Base-by-base conservation (phyloP, 306 rosid genomes). In the Coriaria nepalensis region DNA sequence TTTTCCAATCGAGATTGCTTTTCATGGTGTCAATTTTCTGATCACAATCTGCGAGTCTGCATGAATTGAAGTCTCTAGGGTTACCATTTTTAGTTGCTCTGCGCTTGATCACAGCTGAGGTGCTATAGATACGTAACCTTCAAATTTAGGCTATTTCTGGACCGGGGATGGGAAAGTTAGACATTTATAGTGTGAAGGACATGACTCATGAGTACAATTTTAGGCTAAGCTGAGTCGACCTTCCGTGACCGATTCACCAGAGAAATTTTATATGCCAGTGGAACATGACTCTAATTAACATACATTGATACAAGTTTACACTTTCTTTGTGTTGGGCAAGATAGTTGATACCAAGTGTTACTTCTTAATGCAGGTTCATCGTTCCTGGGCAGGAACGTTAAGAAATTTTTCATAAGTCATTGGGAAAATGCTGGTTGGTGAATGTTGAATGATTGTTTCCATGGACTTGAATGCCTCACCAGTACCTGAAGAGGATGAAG, bases 381-480 rank as follows among this genome's bases (percentile, higher is more conserved):
- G 11, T 53, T 49, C 13, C 6, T 8, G 10, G 52, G 43, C 41
- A 43, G 54, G 65, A 48, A 67, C 33, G 45, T 55, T 59, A 61
- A 14, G 36, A 56, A 42, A 33, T 37, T 39, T 60, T 48, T 53
- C 37, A n/a, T n/a, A n/a, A 50, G 36, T 63, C 59, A 67, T 47
- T 36, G 35, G 39, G 68, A 38, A 47, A 68, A 81, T 82, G 81
- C 70, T 62, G 72, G 35, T 66, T 53, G 52, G 55, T 59, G 55
- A 71, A 60, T 76, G 80, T 78, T 86, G 88, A 74, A 78, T 78
- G 93, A 75, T 80, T 63, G 88, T 59, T 71, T 71, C 93, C 58
- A 92, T 92, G 98, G 98, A 92, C 81, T 85, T 92, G 68, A 92
- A 92, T 73, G 98, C 94, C 61, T 90, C 83, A 14, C 98, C 98